Percentiles rank a stretch among this genome's conserved stretches.
phyloP scores from a whole-genome alignment of 1,139 yeast genomes.

The Hansenula sp. region DNA sequence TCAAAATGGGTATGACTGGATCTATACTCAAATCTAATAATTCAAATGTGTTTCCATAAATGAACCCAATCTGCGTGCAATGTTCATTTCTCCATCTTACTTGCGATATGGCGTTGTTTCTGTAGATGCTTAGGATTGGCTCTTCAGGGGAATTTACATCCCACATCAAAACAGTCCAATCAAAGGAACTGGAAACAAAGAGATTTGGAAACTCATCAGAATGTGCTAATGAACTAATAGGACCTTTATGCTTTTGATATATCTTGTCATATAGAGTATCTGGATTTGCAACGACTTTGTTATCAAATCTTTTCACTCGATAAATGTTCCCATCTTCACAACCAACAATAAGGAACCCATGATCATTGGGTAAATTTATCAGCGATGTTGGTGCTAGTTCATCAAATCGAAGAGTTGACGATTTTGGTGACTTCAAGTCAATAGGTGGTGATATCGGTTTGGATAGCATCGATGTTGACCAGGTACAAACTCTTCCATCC shows the following conservation, averaged over 20 bases:
- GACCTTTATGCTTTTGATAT: slow-evolving; percentile 15
- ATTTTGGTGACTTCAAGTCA: slow-evolving; percentile 25
- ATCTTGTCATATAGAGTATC: slow-evolving; percentile 23
- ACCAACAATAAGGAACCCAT: slow-evolving; percentile 38
- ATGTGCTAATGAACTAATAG: slow-evolving; percentile 13
- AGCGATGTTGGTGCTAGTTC: slow-evolving; percentile 36
- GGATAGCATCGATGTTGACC: slow-evolving; percentile 43
- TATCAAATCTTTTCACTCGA: slow-evolving; percentile 34
- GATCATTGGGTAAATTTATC: slow-evolving; percentile 28
- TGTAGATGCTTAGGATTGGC: slow-evolving; percentile 18
- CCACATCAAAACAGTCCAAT: slow-evolving; percentile 22
- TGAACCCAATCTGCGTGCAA: slow-evolving; percentile 19
- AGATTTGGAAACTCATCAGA: slow-evolving; percentile 13
- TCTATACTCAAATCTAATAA: slow-evolving; percentile 20
- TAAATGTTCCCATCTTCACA: slow-evolving; percentile 47
- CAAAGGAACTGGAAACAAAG: slow-evolving; percentile 19
- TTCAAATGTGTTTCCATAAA: slow-evolving; percentile 19
- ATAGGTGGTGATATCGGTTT: slow-evolving; percentile 33
- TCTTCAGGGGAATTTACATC: slow-evolving; percentile 10
- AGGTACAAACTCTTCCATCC: slow-evolving; percentile 43
- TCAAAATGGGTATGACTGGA: slow-evolving; percentile 16
- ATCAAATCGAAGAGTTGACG: slow-evolving; percentile 26
- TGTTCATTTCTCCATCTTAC: slow-evolving; percentile 17
- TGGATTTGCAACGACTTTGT: slow-evolving; percentile 22
- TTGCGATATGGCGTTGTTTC: slow-evolving; percentile 16